Percentiles rank a stretch among this genome's conserved stretches.
These are phyloP conservation scores for Torulaspora delbrueckii DNA, from an alignment of 805 yeast species.

Conservation along the genomic window DNA sequence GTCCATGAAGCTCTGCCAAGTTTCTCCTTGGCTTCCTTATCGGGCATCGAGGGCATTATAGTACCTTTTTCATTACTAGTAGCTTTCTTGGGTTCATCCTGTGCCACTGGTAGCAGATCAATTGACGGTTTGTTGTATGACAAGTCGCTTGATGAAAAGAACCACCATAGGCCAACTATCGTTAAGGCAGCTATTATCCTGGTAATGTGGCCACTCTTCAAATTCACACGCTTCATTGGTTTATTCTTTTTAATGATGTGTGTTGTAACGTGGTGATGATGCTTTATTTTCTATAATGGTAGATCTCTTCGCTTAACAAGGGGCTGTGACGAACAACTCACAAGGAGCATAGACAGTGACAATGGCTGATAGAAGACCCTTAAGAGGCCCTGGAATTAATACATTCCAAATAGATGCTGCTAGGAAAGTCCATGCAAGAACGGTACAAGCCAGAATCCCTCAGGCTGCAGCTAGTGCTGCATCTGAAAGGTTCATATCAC, in stretches of 20 bases:
- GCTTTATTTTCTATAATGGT: neutral
- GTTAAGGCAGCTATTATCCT: slow-evolving; percentile 17
- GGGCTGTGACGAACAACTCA: neutral
- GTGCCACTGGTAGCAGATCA: slow-evolving; percentile 4
- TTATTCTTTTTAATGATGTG: neutral
- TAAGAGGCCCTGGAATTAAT: slow-evolving; percentile 39
- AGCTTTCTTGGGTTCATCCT: neutral
- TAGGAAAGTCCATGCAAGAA: slow-evolving; percentile 51
- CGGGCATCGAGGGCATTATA: slow-evolving; percentile 93
- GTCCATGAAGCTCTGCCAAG: slow-evolving; percentile 92
- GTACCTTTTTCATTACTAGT: slow-evolving; percentile 31
- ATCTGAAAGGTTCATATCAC: neutral
- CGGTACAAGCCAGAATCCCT: slow-evolving; percentile 36
- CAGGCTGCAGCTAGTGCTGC: neutral
- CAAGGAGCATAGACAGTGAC: neutral
- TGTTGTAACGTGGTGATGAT: neutral
- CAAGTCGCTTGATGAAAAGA: slow-evolving; percentile 25
- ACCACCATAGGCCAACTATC: slow-evolving; percentile 23
- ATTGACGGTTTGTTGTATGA: slow-evolving; percentile 25
- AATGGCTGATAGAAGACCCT: slow-evolving; percentile 11
- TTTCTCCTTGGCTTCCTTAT: slow-evolving; percentile 62
- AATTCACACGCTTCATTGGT: slow-evolving; percentile 7
- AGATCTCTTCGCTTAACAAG: slow-evolving; percentile 4
- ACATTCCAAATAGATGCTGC: slow-evolving; percentile 58
- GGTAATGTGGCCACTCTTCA: slow-evolving; percentile 7